phyloP scores from a whole-genome alignment of 73 alveolate species.

The Paramecium sexaurelia region DNA sequence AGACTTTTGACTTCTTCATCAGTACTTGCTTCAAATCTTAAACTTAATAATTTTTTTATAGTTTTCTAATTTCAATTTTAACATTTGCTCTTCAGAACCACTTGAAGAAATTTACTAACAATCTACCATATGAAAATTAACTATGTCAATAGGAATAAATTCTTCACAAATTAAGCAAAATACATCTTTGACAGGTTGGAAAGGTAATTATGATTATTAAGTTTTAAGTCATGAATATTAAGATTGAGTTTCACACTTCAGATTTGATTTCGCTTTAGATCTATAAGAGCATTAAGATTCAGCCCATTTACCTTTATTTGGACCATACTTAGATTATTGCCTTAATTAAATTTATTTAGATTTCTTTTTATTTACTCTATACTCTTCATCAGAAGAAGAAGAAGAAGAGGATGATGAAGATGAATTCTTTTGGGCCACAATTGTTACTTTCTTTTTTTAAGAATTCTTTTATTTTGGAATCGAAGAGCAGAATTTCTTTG shows the following conservation, averaged over 20 bases:
- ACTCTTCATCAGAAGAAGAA: conserved; percentile 43
- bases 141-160: conserved; percentile 20
- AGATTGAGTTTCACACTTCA: neutral
- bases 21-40: neutral
- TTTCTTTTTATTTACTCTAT: neutral
- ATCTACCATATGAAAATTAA: conserved; percentile 2
- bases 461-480: neutral
- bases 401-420: conserved; percentile 37
- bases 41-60: neutral
- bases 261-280: neutral
- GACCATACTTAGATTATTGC: neutral
- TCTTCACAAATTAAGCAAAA: conserved; percentile 56
- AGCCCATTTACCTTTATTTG: neutral
- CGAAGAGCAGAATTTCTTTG: neutral
- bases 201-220: neutral
- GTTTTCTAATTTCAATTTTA: neutral
- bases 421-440: neutral
- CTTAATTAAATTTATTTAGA: neutral
- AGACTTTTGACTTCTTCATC: neutral
- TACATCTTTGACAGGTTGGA: neutral
- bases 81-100: neutral
- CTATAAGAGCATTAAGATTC: neutral
- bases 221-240: neutral
- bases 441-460: neutral
- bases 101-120: neutral